phyloP scores from a whole-genome alignment of 768 basidiomycete genomes.

The Lentinula sp. region DNA sequence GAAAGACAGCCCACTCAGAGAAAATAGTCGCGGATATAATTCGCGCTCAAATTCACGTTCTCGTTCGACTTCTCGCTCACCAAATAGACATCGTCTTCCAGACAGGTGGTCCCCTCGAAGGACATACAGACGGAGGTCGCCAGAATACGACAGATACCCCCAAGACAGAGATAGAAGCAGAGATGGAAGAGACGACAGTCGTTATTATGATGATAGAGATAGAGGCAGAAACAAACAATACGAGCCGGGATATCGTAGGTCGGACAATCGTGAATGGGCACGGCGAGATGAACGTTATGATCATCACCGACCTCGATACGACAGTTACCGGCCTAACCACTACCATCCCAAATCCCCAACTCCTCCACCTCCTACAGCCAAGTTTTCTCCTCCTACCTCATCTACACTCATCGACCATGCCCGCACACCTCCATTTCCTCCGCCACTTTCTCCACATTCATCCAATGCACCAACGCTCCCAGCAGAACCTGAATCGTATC shows the following conservation, averaged over 20 bases:
- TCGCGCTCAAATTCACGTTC: conserved; percentile 25
- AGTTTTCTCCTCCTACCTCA: neutral
- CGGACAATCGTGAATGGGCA: conserved; percentile 28
- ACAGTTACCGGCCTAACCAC: neutral
- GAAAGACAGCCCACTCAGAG: conserved; percentile 29
- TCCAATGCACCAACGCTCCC: conserved; percentile 17
- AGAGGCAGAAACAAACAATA: conserved; percentile 21
- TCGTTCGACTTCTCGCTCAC: conserved; percentile 31
- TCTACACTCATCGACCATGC: conserved; percentile 8
- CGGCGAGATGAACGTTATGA: conserved; percentile 22
- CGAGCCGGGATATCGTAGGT: conserved; percentile 16
- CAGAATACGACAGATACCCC: neutral
- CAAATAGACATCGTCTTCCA: conserved; percentile 26
- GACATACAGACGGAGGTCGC: conserved; percentile 18
- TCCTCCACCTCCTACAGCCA: neutral
- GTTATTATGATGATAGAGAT: conserved; percentile 16
- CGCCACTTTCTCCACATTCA: conserved; percentile 13
- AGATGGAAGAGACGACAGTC: neutral
- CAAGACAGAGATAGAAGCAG: conserved; percentile 3
- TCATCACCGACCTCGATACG: conserved; percentile 16
- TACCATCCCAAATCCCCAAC: neutral
- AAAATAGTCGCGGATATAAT: conserved; percentile 15
- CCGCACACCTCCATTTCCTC: conserved; percentile 9
- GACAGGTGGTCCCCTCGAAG: conserved; percentile 20
- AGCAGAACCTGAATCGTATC: neutral